These are phyloP conservation scores for Juncus effusus DNA, from an alignment of 176 grass and related monocot genomes.

Conservation along the genomic window DNA sequence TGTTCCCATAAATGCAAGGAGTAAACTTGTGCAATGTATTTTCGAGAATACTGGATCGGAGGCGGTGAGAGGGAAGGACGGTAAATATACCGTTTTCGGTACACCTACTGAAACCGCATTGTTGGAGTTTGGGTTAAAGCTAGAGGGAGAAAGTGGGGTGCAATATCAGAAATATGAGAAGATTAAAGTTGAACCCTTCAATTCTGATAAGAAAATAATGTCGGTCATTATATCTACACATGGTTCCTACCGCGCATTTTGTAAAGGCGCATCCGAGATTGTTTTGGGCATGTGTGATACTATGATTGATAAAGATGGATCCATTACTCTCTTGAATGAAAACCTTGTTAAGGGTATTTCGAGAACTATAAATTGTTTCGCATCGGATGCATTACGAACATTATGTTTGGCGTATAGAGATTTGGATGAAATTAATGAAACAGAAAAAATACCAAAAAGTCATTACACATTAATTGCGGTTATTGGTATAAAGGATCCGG, in stretches of 20 bases:
- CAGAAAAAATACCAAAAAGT: constrained; percentile 45
- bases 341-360: constrained; percentile 32
- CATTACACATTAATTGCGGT: constrained; percentile 76
- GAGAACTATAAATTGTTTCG: constrained; percentile 57
- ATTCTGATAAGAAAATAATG: constrained; percentile 91
- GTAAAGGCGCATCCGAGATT: constrained; percentile 89
- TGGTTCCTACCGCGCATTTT: constrained; percentile 56
- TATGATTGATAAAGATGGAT: constrained; percentile 45
- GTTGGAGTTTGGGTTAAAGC: constrained; percentile 67
- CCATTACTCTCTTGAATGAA: constrained; percentile 37
- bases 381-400: constrained; percentile 71
- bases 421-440: constrained; percentile 44
- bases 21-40: constrained; percentile 65
- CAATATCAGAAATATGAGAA: constrained; percentile 39
- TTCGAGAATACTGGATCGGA: constrained; percentile 83
- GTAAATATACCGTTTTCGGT: constrained; percentile 54
- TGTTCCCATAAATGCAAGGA: constrained; percentile 43
- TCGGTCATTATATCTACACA: constrained; percentile 62
- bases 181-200: constrained; percentile 77
- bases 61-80: constrained; percentile 61
- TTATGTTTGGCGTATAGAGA: constrained; percentile 78
- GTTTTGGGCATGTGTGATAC: constrained; percentile 55
- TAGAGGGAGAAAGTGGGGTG: constrained; percentile 37
- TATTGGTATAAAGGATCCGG: constrained; percentile 89
- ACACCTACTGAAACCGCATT: constrained; percentile 79